Base-by-base conservation (phyloP, 2,329 filamentous ascomycete species). In the Colletotrichum neosansevieriae region DNA sequence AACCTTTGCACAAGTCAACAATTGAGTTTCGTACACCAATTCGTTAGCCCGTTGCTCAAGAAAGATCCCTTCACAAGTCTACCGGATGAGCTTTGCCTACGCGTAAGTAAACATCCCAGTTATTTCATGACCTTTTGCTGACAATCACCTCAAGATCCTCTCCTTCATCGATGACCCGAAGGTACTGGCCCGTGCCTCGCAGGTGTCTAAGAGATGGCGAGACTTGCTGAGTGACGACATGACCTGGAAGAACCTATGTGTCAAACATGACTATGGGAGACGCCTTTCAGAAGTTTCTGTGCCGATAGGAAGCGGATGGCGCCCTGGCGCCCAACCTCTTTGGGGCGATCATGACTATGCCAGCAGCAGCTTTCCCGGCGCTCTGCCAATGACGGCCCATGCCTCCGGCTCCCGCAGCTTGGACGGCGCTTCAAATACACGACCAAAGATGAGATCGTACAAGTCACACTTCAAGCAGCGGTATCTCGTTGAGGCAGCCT, bases 91-190 rank as follows among this genome's bases (percentile, higher is more conserved):
- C 83, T 99, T 49, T 98, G 95, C 79, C 83, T 99, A 69, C 86
- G 94, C 75, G 94, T 97, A 87, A 77, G 91, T 29, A 24, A 13
- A 19, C 9, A 19, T 9, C 6, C 13, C 6, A 6, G 3, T 7
- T n/a, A 3, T 34, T 34, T 4, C 12, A n/a, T 21, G 1, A 5
- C 2, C 12, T 54, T 6, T 19, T 32, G 32, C 58, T 63, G 44
- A 68, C 42, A 38, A 13, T 56, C 42, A 13, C 42, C 10, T 59
- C 4, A 75, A 97, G 92, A 93, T 99, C 72, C 85, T 99, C 58
- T 97, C 95, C 49, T 99, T 97, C 78, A 95, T 99, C 76, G 96
- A 99, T 75, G 96, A 99, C 76, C 94, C 96, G 1, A 96, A 94
- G 77, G 97, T 97, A 3, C 86, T 99, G 53, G 95, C 94, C 44